phyloP scores from a whole-genome alignment of 164 flowering plant genomes.

The Malania oleifera region DNA sequence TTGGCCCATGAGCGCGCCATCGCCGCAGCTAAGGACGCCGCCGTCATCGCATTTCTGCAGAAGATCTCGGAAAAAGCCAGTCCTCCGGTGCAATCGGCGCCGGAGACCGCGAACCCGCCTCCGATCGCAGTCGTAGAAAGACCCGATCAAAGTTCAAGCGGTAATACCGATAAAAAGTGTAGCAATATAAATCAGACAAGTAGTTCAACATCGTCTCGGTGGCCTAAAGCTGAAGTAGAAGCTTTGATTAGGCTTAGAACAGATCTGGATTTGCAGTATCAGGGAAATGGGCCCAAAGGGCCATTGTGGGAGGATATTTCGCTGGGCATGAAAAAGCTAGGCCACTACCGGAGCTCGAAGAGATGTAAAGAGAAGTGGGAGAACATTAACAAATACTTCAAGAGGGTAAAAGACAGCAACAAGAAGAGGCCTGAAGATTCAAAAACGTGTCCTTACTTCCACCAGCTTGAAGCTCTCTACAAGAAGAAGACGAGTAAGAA shows the following conservation, averaged over 20 bases:
- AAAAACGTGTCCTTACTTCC: constrained; percentile 64
- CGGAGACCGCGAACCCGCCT: constrained; percentile 8
- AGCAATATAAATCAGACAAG: background rate
- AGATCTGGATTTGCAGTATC: constrained; percentile 32
- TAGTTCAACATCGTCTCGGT: constrained; percentile 28
- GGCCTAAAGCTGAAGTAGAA: constrained; percentile 69
- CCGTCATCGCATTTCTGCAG: constrained; percentile 50
- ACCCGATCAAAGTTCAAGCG: constrained; percentile 11
- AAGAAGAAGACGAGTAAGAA: constrained; percentile 22
- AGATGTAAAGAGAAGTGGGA: constrained; percentile 79
- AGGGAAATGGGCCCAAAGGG: constrained; percentile 51
- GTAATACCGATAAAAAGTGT: constrained; percentile 9
- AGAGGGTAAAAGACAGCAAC: constrained; percentile 52
- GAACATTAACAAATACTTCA: constrained; percentile 72
- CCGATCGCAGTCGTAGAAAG: constrained; percentile 10
- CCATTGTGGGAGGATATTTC: constrained; percentile 71
- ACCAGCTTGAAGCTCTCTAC: constrained; percentile 55
- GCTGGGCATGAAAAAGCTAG: constrained; percentile 40
- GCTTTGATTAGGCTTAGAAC: constrained; percentile 49
- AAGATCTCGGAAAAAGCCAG: constrained; percentile 31
- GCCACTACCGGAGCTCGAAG: constrained; percentile 52
- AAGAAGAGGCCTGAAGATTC: constrained; percentile 55
- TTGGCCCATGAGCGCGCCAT: constrained; percentile 50
- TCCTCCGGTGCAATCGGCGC: constrained; percentile 13
- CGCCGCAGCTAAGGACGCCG: constrained; percentile 66